phyloP scores from a whole-genome alignment of 768 basidiomycete species.

The Boletus sp. region DNA sequence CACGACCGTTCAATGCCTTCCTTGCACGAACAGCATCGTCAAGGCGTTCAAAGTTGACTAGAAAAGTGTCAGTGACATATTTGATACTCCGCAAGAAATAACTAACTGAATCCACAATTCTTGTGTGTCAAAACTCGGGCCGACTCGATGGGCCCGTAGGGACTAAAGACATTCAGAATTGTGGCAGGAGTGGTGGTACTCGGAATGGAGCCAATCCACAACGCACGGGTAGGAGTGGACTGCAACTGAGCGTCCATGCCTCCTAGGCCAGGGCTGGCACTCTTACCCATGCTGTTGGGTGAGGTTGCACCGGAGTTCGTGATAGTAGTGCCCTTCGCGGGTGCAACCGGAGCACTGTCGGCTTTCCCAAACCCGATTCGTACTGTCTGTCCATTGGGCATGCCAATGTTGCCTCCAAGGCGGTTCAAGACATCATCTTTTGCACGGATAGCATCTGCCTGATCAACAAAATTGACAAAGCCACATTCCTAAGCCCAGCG shows the following conservation, averaged over 20 bases:
- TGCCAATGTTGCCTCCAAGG: constrained; percentile 89
- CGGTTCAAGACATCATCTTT: constrained; percentile 98
- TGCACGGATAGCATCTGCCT: constrained; percentile 92
- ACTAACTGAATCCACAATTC: constrained; percentile 89
- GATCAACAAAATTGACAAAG: constrained; percentile 98
- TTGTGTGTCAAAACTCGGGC: constrained; percentile 96
- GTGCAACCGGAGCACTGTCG: constrained; percentile 91
- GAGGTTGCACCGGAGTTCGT: constrained; percentile 66
- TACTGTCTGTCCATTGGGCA: constrained; percentile 94
- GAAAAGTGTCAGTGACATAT: constrained; percentile 6
- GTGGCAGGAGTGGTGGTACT: constrained; percentile 93
- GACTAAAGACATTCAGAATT: constrained; percentile 93
- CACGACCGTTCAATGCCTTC: constrained; percentile 93
- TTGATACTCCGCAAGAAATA: background rate
- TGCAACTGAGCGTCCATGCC: constrained; percentile 85
- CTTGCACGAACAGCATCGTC: constrained; percentile 96
- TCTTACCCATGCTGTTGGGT: constrained; percentile 52
- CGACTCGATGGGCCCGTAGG: constrained; percentile 96
- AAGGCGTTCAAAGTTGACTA: constrained; percentile 95
- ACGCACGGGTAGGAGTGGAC: constrained; percentile 87
- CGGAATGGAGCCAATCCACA: constrained; percentile 98
- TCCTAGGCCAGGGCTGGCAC: constrained; percentile 52
- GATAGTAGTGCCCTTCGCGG: constrained; percentile 69
- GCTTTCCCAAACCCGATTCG: constrained; percentile 98
- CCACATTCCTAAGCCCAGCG: constrained; percentile 79